Evolutionary conservation across 2,329 filamentous ascomycete genomes (phyloP).

Genomic region (Colletotrichum tanaceti): DNA sequence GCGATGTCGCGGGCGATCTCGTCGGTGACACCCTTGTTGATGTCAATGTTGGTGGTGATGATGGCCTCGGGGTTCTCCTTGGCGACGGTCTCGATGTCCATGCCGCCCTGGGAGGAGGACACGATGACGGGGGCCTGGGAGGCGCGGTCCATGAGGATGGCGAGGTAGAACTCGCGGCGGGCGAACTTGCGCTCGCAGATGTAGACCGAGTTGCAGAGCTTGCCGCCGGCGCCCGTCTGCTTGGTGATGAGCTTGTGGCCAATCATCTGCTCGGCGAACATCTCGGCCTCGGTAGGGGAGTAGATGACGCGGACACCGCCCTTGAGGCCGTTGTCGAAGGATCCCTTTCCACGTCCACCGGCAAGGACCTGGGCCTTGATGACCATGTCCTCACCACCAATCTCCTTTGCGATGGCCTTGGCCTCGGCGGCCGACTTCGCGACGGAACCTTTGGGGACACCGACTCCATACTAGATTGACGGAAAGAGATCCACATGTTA

Average conservation of each 20-base stretch:
- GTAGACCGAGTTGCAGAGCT: conserved; percentile 97
- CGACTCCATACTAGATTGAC: conserved; percentile 83
- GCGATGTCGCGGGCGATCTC: conserved; percentile 92
- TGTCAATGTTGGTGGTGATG: conserved; percentile 91
- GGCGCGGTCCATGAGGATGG: conserved; percentile 96
- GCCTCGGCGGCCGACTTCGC: conserved; percentile 87
- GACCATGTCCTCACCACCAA: conserved; percentile 96
- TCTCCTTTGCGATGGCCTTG: conserved; percentile 88
- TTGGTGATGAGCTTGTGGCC: conserved; percentile 99
- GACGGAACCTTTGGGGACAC: conserved; percentile 89
- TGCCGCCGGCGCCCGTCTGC: conserved; percentile 93
- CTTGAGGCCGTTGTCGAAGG: conserved; percentile 98
- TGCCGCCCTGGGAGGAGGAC: conserved; percentile 96
- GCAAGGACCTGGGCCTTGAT: conserved; percentile 99
- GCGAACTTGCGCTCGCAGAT: conserved; percentile 99
- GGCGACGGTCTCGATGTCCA: conserved; percentile 98
- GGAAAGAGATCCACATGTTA: conserved; percentile 33
- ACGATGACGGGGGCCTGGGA: conserved; percentile 95
- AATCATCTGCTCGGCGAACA: conserved; percentile 99
- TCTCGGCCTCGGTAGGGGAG: conserved; percentile 94
- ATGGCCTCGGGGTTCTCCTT: conserved; percentile 98
- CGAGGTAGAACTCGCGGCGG: conserved; percentile 98
- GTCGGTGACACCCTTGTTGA: conserved; percentile 94
- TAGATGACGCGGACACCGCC: conserved; percentile 99
- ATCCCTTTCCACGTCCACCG: conserved; percentile 96